Conservation (phyloP, 305 asterid species). For the Solanum hybrid region DNA sequence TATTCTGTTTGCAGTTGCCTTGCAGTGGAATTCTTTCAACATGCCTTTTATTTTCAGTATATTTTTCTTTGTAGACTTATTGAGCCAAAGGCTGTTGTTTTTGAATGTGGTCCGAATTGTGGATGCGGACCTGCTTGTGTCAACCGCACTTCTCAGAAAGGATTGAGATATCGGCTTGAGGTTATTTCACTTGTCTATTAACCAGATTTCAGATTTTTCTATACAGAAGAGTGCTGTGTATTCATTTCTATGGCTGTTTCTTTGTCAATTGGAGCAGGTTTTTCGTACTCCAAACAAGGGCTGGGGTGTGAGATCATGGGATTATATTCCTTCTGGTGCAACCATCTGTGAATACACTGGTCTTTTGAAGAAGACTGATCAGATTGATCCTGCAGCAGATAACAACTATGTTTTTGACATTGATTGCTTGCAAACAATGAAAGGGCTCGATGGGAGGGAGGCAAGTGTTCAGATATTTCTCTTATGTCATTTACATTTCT, state of each 20-base stretch:
- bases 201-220: background rate
- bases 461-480: conserved; percentile 14
- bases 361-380: conserved; percentile 42
- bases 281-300: conserved; percentile 83
- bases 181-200: conserved; percentile 18
- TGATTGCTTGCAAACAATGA: conserved; percentile 89
- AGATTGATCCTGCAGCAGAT: conserved; percentile 46
- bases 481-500: background rate
- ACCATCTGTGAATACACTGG: conserved; percentile 88
- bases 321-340: conserved; percentile 80
- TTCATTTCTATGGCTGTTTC: background rate
- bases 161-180: conserved; percentile 59
- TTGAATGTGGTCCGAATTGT: conserved; percentile 83
- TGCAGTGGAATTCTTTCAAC: background rate
- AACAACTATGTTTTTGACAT: conserved; percentile 73
- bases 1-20: background rate
- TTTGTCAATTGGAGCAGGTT: conserved; percentile 33
- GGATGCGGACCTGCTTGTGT: conserved; percentile 74
- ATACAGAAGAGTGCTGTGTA: background rate
- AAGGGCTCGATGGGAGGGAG: conserved; percentile 88
- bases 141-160: conserved; percentile 54
- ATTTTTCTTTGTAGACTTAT: conserved; percentile 36
- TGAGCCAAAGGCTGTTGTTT: conserved; percentile 74
- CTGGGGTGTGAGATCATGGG: conserved; percentile 95
- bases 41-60: background rate